Evolutionary conservation across 306 rosid genomes (phyloP), one percentile per base, ranked within the genome.

Genomic region (Rosa multiflora): DNA sequence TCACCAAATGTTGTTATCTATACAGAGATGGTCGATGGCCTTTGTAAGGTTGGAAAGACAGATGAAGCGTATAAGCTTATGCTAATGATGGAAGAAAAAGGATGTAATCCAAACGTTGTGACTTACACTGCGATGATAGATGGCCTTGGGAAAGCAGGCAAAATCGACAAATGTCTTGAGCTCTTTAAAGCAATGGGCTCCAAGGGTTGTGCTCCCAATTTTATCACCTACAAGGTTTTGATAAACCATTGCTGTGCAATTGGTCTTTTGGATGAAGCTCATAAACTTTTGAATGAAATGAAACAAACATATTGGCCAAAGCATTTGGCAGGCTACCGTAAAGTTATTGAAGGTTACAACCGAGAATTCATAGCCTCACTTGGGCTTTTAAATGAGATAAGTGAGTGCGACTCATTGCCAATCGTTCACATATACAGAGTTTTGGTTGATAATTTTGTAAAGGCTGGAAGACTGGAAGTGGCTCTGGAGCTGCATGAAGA

Each of bases 61-160:
- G 90, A 87, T 78, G 98, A 91, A 82, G 97, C 98, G 64, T 88
- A 91, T 88, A 88, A 88, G 85, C 90, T 91, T 83, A 83, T 91
- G 91, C 80, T 89, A 75, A 89, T 88, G 92, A 93, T 93, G 97
- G 94, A 88, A 88, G 98, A 93, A 83, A 87, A 83, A 75, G 93
- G 89, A 29, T 91, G 93, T 80, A 17, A 73, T 80, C 98, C 98
- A 78, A 93, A 91, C 81, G 98, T 93, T 73, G 89, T 93, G 83
- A 93, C 98, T 73, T 93, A 89, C 72, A 93, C 97, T 61, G 94
- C 98, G 72, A 91, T 93, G 97, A 88, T 93, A 69, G 97, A 93
- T 79, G 98, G 98, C 59, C 84, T 89, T 75, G 97, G 98, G 81
- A 91, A 89, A 83, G 81, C 73, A 51, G 93, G 93, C 76, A 89